Evolutionary conservation across 2,329 filamentous ascomycete genomes (phyloP), one percentile per base, ranked within the genome.

Genomic region (Claviceps pusilla): DNA sequence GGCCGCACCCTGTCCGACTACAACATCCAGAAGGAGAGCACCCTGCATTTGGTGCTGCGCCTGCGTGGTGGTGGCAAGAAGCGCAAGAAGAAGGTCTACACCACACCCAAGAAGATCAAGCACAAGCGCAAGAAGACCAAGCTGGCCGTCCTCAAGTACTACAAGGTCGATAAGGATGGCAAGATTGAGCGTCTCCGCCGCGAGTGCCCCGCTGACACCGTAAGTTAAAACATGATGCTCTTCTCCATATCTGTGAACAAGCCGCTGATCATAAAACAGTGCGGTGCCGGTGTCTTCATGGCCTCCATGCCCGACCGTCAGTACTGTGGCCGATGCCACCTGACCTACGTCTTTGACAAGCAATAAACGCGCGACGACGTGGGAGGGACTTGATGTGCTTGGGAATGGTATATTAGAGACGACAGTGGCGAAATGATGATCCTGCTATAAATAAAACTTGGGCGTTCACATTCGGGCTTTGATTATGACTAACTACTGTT

Each of bases 111-210:
- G 90, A 98, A 98, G 89, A 98, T 98, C 87, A 98, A 98, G 93
- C 93, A 98, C 86, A 98, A 98, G 90, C 87, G 89, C 82, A 98
- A 97, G 89, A 98, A 98, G 91, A 95, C 87, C 84, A 98, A 98
- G 87, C 80, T 98, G 75, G 93, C 93, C 70, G 91, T 98, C 67
- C 90, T 98, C 76, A 98, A 98, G 86, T 98, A 98, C 88, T 98
- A 98, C 88, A 98, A 98, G 88, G 93, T 98, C 68, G 93, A 97
- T 76, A 89, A 87, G 68, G 93, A 98, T 70, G 93, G 94, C 77
- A 97, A 97, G 86, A 97, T 98, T 69, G 93, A 98, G 87, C 93
- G 93, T 71, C 86, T 98, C 65, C 84, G 94, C 73, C 84, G 93
- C 76, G 94, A 98, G 84, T 98, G 93, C 82, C 93, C 94, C 64